A percentile compares a stretch with the other conserved stretches of the same genome.
These are phyloP conservation scores for Macrophomina pseudophaseolina DNA, from an alignment of 2,329 filamentous ascomycete genomes.

Conservation along the genomic window DNA sequence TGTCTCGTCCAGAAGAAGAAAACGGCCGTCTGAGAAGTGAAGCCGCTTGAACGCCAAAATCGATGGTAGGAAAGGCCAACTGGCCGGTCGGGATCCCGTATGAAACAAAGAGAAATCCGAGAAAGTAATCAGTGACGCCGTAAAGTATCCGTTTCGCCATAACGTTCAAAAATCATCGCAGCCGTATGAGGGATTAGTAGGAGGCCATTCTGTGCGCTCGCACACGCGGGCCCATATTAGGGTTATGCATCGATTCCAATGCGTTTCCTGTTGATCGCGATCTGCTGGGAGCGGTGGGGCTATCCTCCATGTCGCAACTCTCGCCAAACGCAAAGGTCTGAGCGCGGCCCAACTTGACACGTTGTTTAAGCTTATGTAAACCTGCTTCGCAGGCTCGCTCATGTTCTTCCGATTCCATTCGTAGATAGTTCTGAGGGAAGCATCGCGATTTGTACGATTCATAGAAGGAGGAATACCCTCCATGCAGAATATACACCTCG, in stretches of 20 bases:
- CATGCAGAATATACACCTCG: constrained; percentile 95
- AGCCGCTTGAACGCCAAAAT: constrained; percentile 44
- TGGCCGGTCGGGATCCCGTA: constrained; percentile 16
- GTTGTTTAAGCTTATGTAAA: constrained; percentile 88
- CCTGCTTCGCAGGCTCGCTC: constrained; percentile 92
- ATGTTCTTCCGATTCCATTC: constrained; percentile 93
- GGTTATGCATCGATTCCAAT: constrained; percentile 33
- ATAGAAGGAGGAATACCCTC: constrained; percentile 95
- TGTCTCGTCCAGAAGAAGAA: constrained; percentile 24
- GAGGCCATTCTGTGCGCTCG: constrained; percentile 44
- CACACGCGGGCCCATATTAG: constrained; percentile 15
- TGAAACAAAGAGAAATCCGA: constrained; percentile 30
- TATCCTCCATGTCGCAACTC: constrained; percentile 64
- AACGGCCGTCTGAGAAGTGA: constrained; percentile 33
- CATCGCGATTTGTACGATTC: constrained; percentile 77
- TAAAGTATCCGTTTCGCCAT: constrained; percentile 41
- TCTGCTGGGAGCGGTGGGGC: constrained; percentile 56
- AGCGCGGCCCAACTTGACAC: constrained; percentile 82
- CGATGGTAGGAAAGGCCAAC: constrained; percentile 24
- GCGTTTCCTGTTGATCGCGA: constrained; percentile 41
- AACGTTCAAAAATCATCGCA: constrained; percentile 27
- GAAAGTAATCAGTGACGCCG: constrained; percentile 43
- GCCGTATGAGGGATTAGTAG: constrained; percentile 36
- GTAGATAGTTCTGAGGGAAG: constrained; percentile 93
- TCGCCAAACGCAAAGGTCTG: constrained; percentile 96